Conservation (phyloP, 208 protist species). For the Polymyxa betae region DNA sequence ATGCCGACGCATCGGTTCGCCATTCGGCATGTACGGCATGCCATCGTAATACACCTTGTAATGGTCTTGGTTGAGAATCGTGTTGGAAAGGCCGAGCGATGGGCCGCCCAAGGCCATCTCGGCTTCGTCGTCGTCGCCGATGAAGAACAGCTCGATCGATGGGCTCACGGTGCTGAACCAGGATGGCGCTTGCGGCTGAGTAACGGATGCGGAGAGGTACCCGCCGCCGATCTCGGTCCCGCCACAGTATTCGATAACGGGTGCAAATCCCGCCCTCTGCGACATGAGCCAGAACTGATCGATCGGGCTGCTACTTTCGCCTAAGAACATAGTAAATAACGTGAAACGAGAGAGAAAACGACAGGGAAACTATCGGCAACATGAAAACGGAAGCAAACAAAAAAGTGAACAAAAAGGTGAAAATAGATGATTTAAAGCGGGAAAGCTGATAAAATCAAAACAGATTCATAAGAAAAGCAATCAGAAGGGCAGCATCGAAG, state of each 20-base stretch:
- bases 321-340: conserved; percentile 15
- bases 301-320: conserved; percentile 10
- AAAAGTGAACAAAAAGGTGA: too few relatives aligned
- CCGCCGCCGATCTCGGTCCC: conserved; percentile 53
- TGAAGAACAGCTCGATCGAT: not conserved
- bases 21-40: not conserved
- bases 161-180: conserved; percentile 13
- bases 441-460: too few relatives aligned
- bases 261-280: not conserved
- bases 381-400: too few relatives aligned
- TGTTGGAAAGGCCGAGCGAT: not conserved
- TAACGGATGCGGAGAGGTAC: conserved; percentile 20
- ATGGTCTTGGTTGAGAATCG: conserved; percentile 55
- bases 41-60: conserved; percentile 32
- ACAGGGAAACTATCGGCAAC: too few relatives aligned
- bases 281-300: conserved; percentile 46
- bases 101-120: conserved; percentile 49
- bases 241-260: conserved; percentile 54
- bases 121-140: not conserved
- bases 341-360: conserved; percentile 3
- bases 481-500: too few relatives aligned
- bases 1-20: conserved; percentile 37
- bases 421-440: too few relatives aligned
- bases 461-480: too few relatives aligned
- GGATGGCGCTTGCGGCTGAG: conserved; percentile 16